Evolutionary conservation across 176 grass and related monocot species (phyloP), one percentile per base, ranked within the genome.

Genomic region (Dendrocalamus sinicus): DNA sequence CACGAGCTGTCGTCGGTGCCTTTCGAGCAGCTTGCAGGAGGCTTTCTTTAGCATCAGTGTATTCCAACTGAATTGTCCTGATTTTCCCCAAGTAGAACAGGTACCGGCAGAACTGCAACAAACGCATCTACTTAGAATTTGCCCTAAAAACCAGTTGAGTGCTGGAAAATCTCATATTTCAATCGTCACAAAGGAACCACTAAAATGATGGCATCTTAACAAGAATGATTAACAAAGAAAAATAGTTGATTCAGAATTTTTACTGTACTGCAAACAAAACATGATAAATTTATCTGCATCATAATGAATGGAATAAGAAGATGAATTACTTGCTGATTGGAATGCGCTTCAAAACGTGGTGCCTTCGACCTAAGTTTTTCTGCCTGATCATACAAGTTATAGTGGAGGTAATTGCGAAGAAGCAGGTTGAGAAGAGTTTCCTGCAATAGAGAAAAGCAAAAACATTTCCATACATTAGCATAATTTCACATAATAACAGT

Each of bases 41-140:
- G 76, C 94, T 97, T 85, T 97, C 94, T 84, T 94, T 94, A 62
- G 94, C 94, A 89, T 94, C 94, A 54, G 94, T 94, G 53, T 97
- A 97, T 30, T 97, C 94, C 83, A 97, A 90, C 83, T 97, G 94
- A 90, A 97, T 97, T 26, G 94, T 97, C 73, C 92, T 88, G 28
- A 97, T 97, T 73, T 97, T 97, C 16, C 94, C 94, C 75, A 94
- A 71, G 77, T 97, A 97, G 76, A 97, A 94, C 61, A 97, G 78
- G 48, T 97, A 97, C n/a, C 94, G 79, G 28, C 94, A 97, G 63
- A 97, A 97, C 94, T 97, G 81, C 61, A 79, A 65, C 59, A 3
- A 46, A 88, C 26, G 12, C 22, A 71, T 22, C 11, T 68, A 2
- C 46, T 41, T 61, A 76, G 30, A 83, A 22, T n/a, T 28, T 13